Percentiles rank a stretch among this genome's conserved stretches.
Conservation (phyloP, 2,329 filamentous ascomycete species). For the Zymoseptoria tritici region DNA sequence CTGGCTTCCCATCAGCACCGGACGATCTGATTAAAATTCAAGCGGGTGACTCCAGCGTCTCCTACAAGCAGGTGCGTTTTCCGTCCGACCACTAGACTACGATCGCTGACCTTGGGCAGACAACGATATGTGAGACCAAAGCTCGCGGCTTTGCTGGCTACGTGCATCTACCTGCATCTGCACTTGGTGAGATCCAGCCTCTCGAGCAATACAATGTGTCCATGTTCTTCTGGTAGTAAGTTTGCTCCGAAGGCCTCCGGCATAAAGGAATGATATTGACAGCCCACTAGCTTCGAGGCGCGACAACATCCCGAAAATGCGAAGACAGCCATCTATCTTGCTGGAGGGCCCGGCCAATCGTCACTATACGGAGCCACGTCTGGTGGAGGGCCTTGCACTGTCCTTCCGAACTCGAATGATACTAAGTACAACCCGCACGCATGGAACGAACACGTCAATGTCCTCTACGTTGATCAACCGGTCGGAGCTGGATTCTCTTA, state of each 20-base stretch:
- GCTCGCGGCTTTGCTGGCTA: constrained; percentile 51
- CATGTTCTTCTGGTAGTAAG: constrained; percentile 56
- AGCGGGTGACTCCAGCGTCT: constrained; percentile 16
- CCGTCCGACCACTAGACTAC: too few species aligned
- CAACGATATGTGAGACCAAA: constrained; percentile 46
- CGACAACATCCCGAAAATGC: constrained; percentile 45
- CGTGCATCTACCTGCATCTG: constrained; percentile 45
- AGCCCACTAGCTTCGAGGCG: constrained; percentile 41
- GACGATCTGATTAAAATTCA: constrained; percentile 10
- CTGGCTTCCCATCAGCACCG: constrained; percentile 12
- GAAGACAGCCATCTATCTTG: constrained; percentile 55
- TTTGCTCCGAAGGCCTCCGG: neutral
- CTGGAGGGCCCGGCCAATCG: constrained; percentile 52
- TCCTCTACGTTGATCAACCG: constrained; percentile 56
- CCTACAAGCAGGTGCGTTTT: constrained; percentile 14
- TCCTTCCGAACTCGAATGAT: constrained; percentile 34
- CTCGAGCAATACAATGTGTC: constrained; percentile 20
- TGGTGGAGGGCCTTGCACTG: constrained; percentile 35
- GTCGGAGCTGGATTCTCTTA: constrained; percentile 52
- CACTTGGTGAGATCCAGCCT: constrained; percentile 14
- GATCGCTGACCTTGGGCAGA: constrained; percentile 10
- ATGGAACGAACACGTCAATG: constrained; percentile 52
- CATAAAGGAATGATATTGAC: neutral
- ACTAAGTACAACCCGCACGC: constrained; percentile 47
- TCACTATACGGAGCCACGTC: constrained; percentile 53